These are phyloP conservation scores for Boletus fagicola DNA, from an alignment of 768 basidiomycete genomes.

Conservation along the genomic window DNA sequence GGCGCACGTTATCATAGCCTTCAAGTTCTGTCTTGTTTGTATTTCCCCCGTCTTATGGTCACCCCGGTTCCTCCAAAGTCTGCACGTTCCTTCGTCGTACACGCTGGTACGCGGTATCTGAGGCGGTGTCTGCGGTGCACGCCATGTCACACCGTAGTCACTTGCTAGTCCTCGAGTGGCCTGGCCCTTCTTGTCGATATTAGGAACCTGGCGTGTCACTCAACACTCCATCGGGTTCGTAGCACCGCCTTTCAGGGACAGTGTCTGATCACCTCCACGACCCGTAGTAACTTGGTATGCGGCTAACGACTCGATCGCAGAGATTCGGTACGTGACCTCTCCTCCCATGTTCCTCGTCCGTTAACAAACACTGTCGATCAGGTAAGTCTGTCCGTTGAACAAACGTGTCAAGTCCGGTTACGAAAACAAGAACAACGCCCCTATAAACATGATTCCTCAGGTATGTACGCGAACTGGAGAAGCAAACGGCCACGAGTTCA, in stretches of 20 bases:
- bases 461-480: conserved; percentile 68
- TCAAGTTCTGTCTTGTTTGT: conserved; percentile 22
- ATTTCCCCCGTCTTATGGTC: conserved; percentile 2
- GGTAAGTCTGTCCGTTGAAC: conserved; percentile 56
- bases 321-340: conserved; percentile 57
- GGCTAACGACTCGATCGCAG: conserved; percentile 58
- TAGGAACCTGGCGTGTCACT: too few species aligned
- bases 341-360: conserved; percentile 1
- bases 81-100: conserved; percentile 78
- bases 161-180: too few species aligned
- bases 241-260: too few species aligned
- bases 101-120: conserved; percentile 10
- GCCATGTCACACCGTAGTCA: too few species aligned
- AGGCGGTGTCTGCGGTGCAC: too few species aligned
- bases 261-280: too few species aligned
- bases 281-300: too few species aligned
- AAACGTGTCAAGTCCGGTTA: not conserved
- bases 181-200: too few species aligned
- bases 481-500: conserved; percentile 63
- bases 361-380: conserved; percentile 1
- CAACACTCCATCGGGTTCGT: conserved; percentile 53
- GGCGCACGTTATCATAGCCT: too few species aligned
- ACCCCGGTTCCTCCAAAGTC: conserved; percentile 37
- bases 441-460: conserved; percentile 66
- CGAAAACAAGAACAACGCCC: not conserved